A percentile compares a stretch with the other conserved stretches of the same genome.
Conservation (phyloP, 805 yeast species). For the Metschnikowia sp. region DNA sequence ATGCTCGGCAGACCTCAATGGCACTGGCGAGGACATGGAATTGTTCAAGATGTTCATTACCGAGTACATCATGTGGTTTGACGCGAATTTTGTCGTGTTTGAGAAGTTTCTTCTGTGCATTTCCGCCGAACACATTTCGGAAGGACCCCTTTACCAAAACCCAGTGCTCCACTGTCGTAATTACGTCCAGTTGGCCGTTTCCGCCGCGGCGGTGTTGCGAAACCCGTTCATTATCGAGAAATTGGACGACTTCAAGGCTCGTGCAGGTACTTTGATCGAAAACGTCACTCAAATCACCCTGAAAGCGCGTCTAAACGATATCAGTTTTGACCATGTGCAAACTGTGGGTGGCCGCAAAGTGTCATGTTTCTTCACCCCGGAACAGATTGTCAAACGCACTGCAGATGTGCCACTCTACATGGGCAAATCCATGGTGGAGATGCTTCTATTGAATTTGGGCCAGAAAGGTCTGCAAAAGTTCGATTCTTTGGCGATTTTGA, state of each 20-base stretch:
- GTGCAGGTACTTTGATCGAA: constrained; percentile 19
- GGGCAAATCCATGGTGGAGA: constrained; percentile 24
- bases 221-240: constrained; percentile 40
- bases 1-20: constrained; percentile 13
- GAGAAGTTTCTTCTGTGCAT: constrained; percentile 26
- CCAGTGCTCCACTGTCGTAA: constrained; percentile 32
- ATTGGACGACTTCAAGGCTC: constrained; percentile 16
- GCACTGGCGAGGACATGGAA: constrained; percentile 15
- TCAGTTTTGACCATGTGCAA: constrained; percentile 34
- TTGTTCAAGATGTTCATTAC: constrained; percentile 35
- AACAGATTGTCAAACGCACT: constrained; percentile 36
- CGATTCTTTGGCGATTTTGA: constrained; percentile 38
- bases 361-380: constrained; percentile 35
- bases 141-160: constrained; percentile 21
- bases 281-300: constrained; percentile 13
- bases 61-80: constrained; percentile 39
- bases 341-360: constrained; percentile 29
- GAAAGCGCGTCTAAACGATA: constrained; percentile 25
- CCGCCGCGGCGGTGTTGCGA: constrained; percentile 22
- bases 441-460: constrained; percentile 32
- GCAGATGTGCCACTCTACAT: constrained; percentile 21
- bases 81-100: constrained; percentile 31
- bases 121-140: constrained; percentile 15
- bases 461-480: constrained; percentile 13
- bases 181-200: constrained; percentile 28